Evolutionary conservation across 139 green algal genomes (phyloP).

Genomic region (Gonium pectorale): DNA sequence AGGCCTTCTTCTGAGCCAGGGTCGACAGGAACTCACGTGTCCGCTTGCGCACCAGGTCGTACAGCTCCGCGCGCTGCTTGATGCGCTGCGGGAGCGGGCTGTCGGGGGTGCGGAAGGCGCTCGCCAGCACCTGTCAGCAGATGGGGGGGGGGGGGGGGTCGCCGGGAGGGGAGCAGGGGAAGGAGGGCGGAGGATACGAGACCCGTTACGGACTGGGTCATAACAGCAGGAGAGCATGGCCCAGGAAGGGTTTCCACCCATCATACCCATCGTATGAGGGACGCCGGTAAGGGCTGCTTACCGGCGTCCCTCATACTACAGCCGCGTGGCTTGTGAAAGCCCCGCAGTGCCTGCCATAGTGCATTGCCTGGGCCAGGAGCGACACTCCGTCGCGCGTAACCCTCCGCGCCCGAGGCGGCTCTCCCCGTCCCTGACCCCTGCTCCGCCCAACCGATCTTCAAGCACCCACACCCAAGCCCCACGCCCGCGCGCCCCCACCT

Average conservation of each 20-base stretch:
- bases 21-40: no score
- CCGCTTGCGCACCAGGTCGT: slow-evolving; percentile 13
- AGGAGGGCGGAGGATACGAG: background rate
- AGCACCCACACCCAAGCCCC: background rate
- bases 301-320: no score
- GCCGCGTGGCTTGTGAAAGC: no score
- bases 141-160: background rate
- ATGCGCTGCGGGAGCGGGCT: slow-evolving; percentile 12
- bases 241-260: background rate
- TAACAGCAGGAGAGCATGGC: background rate
- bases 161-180: background rate
- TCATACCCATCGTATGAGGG: background rate
- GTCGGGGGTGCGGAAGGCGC: background rate
- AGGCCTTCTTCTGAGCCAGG: no score
- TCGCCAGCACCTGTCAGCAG: slow-evolving; percentile 4
- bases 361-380: background rate
- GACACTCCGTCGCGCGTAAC: background rate
- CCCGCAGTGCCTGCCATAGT: no score
- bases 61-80: slow-evolving; percentile 6
- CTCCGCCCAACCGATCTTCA: background rate
- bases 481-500: background rate
- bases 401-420: background rate
- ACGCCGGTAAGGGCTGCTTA: no score
- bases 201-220: background rate
- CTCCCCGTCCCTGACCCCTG: background rate